phyloP scores from a whole-genome alignment of 169 alveolate species.

The Plasmodium chabaudi region DNA sequence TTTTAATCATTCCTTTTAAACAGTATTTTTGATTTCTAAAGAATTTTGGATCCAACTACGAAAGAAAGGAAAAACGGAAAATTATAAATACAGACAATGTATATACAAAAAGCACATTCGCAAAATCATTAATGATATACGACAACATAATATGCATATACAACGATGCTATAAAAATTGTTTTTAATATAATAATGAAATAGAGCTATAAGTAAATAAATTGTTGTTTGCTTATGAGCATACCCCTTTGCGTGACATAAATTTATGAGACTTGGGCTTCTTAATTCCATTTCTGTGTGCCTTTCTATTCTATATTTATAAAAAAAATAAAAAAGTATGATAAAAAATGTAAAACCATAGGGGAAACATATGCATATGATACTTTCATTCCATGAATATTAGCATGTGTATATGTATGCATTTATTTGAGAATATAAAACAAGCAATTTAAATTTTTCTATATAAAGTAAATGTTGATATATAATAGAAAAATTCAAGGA shows the following conservation, averaged over 20 bases:
- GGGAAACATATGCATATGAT: background rate
- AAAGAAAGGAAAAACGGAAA: constrained; percentile 1
- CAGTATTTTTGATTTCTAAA: constrained; percentile 85
- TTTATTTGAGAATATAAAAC: too few relatives aligned
- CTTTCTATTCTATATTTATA: constrained; percentile 82
- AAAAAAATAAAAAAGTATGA: background rate
- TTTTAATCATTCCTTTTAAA: constrained; percentile 84
- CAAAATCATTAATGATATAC: too few relatives aligned
- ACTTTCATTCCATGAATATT: too few relatives aligned
- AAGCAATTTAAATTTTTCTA: too few relatives aligned
- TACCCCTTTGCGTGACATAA: constrained; percentile 87
- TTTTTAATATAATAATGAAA: too few relatives aligned
- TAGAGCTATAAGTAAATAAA: too few relatives aligned
- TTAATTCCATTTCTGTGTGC: constrained; percentile 89
- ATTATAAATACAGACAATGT: constrained; percentile 3
- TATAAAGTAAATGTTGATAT: too few relatives aligned
- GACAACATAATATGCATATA: too few relatives aligned
- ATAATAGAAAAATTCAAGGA: too few relatives aligned
- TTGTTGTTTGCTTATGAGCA: constrained; percentile 11
- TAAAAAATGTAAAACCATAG: background rate
- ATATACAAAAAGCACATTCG: background rate
- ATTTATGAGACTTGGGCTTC: constrained; percentile 81
- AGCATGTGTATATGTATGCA: too few relatives aligned
- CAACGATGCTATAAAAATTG: too few relatives aligned
- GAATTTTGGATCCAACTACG: constrained; percentile 86